phyloP scores from a whole-genome alignment of 306 rosid genomes.

The Gillenia trifoliata region DNA sequence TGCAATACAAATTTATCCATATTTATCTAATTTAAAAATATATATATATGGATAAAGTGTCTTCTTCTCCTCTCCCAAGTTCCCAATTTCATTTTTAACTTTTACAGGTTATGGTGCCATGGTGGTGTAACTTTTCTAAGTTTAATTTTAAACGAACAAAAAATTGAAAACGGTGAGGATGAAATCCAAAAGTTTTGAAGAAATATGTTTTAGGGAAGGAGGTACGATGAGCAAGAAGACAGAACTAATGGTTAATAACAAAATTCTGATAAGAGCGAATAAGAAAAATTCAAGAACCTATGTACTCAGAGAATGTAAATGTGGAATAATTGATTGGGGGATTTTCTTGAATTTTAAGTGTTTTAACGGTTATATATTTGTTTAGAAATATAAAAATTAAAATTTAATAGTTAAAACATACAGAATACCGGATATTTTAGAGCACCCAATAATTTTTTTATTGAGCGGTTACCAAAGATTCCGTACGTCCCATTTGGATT shows the following conservation, averaged over 20 bases:
- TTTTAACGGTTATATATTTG: no score
- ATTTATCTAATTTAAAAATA: background rate
- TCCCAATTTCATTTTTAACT: background rate
- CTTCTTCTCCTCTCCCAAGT: background rate
- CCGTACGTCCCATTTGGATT: background rate
- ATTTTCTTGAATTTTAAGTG: no score
- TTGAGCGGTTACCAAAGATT: background rate
- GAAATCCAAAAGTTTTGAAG: no score
- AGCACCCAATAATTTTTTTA: no score
- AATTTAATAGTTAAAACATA: no score
- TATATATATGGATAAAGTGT: background rate
- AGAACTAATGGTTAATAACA: background rate
- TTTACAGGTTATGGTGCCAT: background rate
- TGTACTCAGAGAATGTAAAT: no score
- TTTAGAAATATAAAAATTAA: no score
- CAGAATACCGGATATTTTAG: no score
- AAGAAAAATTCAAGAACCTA: background rate
- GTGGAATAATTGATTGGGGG: no score
- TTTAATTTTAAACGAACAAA: background rate
- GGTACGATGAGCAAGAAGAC: no score
- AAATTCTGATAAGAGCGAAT: background rate
- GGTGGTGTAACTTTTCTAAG: background rate
- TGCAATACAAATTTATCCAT: background rate
- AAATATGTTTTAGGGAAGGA: no score
- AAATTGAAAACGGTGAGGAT: no score